Percentiles rank a stretch among this genome's conserved stretches.
Evolutionary conservation across 495 filamentous ascomycete species (phyloP).

Genomic region (Aspergillus hancockii): DNA sequence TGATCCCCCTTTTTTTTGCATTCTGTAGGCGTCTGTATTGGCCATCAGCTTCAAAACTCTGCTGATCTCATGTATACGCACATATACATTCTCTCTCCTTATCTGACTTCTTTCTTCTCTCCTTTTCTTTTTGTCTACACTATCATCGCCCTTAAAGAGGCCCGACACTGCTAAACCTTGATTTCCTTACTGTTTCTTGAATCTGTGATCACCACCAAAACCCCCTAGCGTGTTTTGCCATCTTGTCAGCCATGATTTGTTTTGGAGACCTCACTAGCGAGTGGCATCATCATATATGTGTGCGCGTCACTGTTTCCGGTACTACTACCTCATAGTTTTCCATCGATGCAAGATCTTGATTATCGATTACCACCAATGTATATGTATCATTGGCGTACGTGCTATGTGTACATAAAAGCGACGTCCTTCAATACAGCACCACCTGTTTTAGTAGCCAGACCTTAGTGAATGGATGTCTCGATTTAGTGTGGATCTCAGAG

Average conservation of each 20-base stretch:
- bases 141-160: slow-evolving; percentile 20
- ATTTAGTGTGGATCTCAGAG: neutral
- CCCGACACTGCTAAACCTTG: slow-evolving; percentile 16
- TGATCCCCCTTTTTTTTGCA: slow-evolving; percentile 42
- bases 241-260: slow-evolving; percentile 26
- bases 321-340: slow-evolving; percentile 21
- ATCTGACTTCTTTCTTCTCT: slow-evolving; percentile 23
- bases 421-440: slow-evolving; percentile 20
- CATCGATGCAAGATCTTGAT: slow-evolving; percentile 21
- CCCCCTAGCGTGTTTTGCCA: slow-evolving; percentile 16
- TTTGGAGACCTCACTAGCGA: slow-evolving; percentile 27
- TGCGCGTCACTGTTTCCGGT: slow-evolving; percentile 26
- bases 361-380: slow-evolving; percentile 34
- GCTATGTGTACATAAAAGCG: slow-evolving; percentile 38
- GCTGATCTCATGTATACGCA: slow-evolving; percentile 42
- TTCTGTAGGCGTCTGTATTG: slow-evolving; percentile 52
- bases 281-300: slow-evolving; percentile 24
- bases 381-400: slow-evolving; percentile 33
- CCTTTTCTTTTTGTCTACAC: slow-evolving; percentile 26
- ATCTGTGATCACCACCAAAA: slow-evolving; percentile 11
- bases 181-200: slow-evolving; percentile 4
- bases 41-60: slow-evolving; percentile 36
- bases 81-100: slow-evolving; percentile 32
- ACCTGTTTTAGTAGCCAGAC: slow-evolving; percentile 13
- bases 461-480: neutral